phyloP scores from a whole-genome alignment of 305 asterid genomes.

The Lippia alba region DNA sequence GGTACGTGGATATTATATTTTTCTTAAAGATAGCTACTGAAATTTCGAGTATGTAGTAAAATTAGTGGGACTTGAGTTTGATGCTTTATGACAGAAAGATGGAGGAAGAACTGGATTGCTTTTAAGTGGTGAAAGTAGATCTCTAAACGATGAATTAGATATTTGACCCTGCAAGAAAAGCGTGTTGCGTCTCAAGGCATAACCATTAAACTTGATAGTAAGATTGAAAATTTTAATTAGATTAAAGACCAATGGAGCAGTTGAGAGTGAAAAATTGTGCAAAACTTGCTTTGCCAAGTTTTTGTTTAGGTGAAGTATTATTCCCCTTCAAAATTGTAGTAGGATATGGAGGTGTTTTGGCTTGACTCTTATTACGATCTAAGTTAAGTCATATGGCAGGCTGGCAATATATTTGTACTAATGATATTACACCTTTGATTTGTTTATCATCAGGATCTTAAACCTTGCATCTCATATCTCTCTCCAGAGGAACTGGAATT shows the following conservation, averaged over 20 bases:
- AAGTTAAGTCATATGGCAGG: not conserved
- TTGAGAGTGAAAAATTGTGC: not conserved
- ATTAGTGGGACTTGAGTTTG: constrained; percentile 8
- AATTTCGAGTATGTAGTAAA: constrained; percentile 8
- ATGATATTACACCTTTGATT: constrained; percentile 12
- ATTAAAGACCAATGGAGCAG: not conserved
- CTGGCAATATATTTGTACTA: constrained; percentile 11
- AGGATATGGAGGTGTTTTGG: constrained; percentile 14
- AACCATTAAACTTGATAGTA: not conserved
- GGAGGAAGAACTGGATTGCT: not conserved
- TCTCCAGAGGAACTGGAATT: constrained; percentile 69
- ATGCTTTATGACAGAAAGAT: constrained; percentile 12
- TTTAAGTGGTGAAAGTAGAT: no score
- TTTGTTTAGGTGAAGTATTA: constrained; percentile 22
- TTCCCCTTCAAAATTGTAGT: constrained; percentile 3
- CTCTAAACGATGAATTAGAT: no score
- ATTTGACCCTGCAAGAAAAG: no score
- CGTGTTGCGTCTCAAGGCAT: no score
- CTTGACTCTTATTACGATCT: constrained; percentile 14
- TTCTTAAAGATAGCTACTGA: constrained; percentile 27
- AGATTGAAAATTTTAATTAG: constrained; percentile 9
- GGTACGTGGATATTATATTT: constrained; percentile 47
- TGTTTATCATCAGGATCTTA: constrained; percentile 69
- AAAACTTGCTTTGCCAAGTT: not conserved
- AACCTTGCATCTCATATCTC: constrained; percentile 80